Base-by-base conservation (phyloP, 2,329 filamentous ascomycete genomes). In the Fusarium citri region DNA sequence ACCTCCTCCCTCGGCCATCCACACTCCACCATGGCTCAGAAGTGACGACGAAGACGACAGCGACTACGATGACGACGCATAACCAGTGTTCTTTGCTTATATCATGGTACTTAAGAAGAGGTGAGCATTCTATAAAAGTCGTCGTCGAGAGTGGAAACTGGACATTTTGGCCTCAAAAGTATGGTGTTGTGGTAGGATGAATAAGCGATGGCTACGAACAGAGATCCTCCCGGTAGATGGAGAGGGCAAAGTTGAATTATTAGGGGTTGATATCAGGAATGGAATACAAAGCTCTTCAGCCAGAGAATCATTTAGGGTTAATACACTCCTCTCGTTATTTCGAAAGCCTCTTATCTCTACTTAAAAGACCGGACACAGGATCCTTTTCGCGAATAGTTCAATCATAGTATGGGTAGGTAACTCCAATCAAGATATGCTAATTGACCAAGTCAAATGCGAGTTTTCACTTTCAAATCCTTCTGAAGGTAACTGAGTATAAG, bases 11-110 rank as follows among this genome's bases (percentile, higher is more conserved):
- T 53, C 66, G 3, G 30, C 34, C 3, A 60, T 69, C 10, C 55
- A 54, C 16, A 74, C 72, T 20, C 72, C 72, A 8, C 64, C 66
- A 11, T 69, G 54, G 31, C 50, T 71, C 8, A 34, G 23, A 34
- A 37, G n/a, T 15, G 23, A 31, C 12, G n/a, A 45, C 3, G 45
- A 37, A 4, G 10, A 37, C 18, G 34, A 37, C 18, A 37, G 18
- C 34, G 34, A 37, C 34, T 37, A 37, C 34, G 30, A 22, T 15
- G 23, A 31, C 10, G 16, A 41, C 6, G 45, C 14, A 40, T 56
- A 23, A 15, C 14, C n/a, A 20, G 15, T 5, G 14, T 20, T 12
- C 14, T 23, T 43, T 16, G 14, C 41, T 23, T 16, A 7, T 6
- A 43, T 12, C 6, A 16, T 22, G 15, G 22, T 43, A 5, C 20